Conservation (phyloP, 2,329 filamentous ascomycete genomes). For the Lasiodiplodia citricola region DNA sequence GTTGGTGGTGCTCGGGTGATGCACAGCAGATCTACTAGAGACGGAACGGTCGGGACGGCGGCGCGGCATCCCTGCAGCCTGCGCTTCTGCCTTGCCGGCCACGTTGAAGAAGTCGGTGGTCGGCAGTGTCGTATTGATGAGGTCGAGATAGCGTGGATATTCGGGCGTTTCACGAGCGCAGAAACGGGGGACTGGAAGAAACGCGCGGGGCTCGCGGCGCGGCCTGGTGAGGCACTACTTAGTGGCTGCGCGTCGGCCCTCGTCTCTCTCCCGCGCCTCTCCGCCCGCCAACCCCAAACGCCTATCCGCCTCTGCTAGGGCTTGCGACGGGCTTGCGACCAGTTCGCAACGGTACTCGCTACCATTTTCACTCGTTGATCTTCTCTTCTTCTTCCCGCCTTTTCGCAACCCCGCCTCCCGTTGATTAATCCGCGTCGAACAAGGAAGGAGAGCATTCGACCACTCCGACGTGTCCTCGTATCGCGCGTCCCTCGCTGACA, state of each 20-base stretch:
- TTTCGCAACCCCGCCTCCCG: background rate
- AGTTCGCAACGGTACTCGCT: constrained; percentile 25
- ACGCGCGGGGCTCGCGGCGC: background rate
- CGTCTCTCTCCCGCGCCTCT: constrained; percentile 2
- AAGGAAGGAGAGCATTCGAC: constrained; percentile 4
- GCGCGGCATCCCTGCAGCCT: background rate
- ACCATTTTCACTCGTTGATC: constrained; percentile 27
- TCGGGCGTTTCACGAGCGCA: constrained; percentile 8
- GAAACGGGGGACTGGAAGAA: background rate
- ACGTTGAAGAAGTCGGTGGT: background rate
- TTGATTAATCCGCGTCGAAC: background rate
- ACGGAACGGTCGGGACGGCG: constrained; percentile 18
- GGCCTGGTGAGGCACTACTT: background rate
- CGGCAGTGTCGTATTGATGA: constrained; percentile 13
- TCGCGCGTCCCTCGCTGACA: constrained; percentile 20
- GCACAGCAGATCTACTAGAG: constrained; percentile 14
- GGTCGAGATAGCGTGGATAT: constrained; percentile 5
- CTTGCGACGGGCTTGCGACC: constrained; percentile 5
- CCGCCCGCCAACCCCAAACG: constrained; percentile 10
- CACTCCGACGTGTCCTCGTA: constrained; percentile 6
- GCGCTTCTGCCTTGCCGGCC: background rate
- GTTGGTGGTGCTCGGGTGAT: background rate
- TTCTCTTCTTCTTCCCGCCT: constrained; percentile 5
- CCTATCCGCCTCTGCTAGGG: constrained; percentile 17
- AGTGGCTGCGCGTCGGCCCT: constrained; percentile 1